A percentile compares a stretch with the other conserved stretches of the same genome.
These are phyloP conservation scores for Polyporus tsugae DNA, from an alignment of 1,284 basidiomycete species.

Conservation along the genomic window DNA sequence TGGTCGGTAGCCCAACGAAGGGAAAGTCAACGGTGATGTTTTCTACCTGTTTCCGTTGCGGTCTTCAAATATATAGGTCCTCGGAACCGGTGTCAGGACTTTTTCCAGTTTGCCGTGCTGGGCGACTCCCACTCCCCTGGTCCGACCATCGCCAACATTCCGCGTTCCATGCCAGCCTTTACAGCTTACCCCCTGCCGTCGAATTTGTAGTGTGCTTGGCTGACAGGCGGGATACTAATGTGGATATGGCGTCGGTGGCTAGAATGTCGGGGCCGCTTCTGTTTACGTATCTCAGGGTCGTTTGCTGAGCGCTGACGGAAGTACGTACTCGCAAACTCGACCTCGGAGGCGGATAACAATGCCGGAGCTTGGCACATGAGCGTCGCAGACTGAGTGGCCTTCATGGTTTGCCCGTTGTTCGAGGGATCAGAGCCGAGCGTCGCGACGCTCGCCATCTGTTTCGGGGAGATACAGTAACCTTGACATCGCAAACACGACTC, in stretches of 20 bases:
- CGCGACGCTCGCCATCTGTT: not conserved
- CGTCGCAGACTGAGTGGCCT: not conserved
- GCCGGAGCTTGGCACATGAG: not conserved
- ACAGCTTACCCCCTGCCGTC: not conserved
- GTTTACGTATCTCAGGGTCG: not conserved
- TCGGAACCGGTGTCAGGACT: not conserved
- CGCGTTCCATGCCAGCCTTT: too few species aligned
- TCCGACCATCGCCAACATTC: not conserved
- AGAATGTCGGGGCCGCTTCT: not conserved
- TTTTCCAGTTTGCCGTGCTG: not conserved
- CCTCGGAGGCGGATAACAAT: not conserved
- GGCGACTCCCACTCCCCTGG: not conserved
- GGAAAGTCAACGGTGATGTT: not conserved
- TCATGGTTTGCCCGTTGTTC: not conserved
- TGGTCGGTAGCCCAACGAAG: not conserved
- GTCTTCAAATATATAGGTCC: not conserved
- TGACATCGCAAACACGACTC: not conserved
- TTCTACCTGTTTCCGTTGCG: not conserved
- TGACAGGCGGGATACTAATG: constrained; percentile 1
- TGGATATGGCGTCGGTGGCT: not conserved
- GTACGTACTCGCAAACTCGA: not conserved
- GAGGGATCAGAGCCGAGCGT: not conserved
- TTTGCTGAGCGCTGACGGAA: not conserved
- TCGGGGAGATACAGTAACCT: not conserved
- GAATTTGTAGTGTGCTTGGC: not conserved